A percentile compares a stretch with the other conserved stretches of the same genome.
Conservation (phyloP, 768 basidiomycete species). For the Pisolithus orientalis region DNA sequence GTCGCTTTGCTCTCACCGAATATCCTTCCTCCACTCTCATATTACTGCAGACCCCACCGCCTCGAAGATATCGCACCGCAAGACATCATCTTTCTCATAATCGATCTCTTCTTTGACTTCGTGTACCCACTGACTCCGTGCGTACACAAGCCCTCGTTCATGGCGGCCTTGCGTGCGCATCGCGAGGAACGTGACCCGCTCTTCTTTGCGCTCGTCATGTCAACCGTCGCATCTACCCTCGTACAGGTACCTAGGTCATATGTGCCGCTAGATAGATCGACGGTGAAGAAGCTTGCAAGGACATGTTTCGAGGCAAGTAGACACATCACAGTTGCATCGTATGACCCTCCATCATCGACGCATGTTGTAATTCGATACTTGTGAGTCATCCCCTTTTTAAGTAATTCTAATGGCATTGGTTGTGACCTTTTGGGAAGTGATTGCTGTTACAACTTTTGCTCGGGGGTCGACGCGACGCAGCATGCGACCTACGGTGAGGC, state of each 20-base stretch:
- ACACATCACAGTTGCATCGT: slow-evolving; percentile 71
- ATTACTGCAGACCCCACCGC: slow-evolving; percentile 65
- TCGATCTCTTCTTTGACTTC: slow-evolving; percentile 89
- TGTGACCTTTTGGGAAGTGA: slow-evolving; percentile 40
- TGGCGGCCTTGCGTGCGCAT: slow-evolving; percentile 77
- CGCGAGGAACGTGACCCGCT: slow-evolving; percentile 84
- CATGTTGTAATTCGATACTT: slow-evolving; percentile 87
- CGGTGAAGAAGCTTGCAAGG: slow-evolving; percentile 79
- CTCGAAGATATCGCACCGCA: slow-evolving; percentile 79
- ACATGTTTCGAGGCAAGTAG: slow-evolving; percentile 78
- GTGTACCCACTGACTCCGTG: slow-evolving; percentile 89
- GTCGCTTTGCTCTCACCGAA: slow-evolving; percentile 33
- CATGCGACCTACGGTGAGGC: slow-evolving; percentile 87
- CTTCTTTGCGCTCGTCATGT: slow-evolving; percentile 88
- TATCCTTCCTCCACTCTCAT: slow-evolving; percentile 51
- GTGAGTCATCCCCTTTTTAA: slow-evolving; percentile 45
- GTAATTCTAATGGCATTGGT: neutral
- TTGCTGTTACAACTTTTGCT: slow-evolving; percentile 83
- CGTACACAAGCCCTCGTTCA: slow-evolving; percentile 85
- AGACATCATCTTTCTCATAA: slow-evolving; percentile 74
- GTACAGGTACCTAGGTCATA: slow-evolving; percentile 87
- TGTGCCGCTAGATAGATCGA: slow-evolving; percentile 80
- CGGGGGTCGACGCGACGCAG: slow-evolving; percentile 81
- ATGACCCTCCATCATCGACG: slow-evolving; percentile 79
- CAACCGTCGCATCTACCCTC: slow-evolving; percentile 79